Evolutionary conservation across 148 eudicot genomes (phyloP), one percentile per base, ranked within the genome.

Genomic region (Euryodendron excelsum): DNA sequence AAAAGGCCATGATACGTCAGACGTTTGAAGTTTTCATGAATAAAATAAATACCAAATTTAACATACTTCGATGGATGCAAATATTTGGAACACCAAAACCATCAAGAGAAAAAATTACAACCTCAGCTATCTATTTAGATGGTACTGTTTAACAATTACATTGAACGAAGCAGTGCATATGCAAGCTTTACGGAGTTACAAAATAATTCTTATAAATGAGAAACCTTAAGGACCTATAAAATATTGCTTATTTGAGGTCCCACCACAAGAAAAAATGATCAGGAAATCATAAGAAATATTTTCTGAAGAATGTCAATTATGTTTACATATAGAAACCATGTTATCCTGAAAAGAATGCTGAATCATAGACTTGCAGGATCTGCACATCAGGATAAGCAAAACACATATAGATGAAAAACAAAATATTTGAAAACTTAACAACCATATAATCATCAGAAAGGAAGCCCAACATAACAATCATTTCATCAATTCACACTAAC

Each of bases 1-100:
- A 73, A 45, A 78, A 64, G 72, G 31, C 37, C 30, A 44, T 53
- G 11, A 75, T 25, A 77, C 53, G 70, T 34, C 37, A 31, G 61
- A n/a, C 12, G 18, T 30, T 44, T 21, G 27, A 60, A 62, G 37
- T 18, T 25, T 17, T 68, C n/a, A 41, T 37, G 25, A 41, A 23
- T 62, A 72, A 60, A 53, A 48, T 17, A 45, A 61, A 31, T 34
- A 15, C 7, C 27, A 60, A 39, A 33, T 20, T 17, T 34, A 17
- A 36, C 70, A 34, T 36, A 23, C 47, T 66, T 39, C n/a, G n/a
- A 63, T 37, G 30, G 1, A 63, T 25, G 31, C 68, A 63, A 2
- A 63, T 33, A 28, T 18, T 15, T 5, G 13, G 20, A 64, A 33
- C 34, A 33, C 41, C 69, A 64, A 64, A 17, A 64, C n/a, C 41